Base-by-base conservation (phyloP, 345 rosid species). In the Eucalyptus cloeziana region DNA sequence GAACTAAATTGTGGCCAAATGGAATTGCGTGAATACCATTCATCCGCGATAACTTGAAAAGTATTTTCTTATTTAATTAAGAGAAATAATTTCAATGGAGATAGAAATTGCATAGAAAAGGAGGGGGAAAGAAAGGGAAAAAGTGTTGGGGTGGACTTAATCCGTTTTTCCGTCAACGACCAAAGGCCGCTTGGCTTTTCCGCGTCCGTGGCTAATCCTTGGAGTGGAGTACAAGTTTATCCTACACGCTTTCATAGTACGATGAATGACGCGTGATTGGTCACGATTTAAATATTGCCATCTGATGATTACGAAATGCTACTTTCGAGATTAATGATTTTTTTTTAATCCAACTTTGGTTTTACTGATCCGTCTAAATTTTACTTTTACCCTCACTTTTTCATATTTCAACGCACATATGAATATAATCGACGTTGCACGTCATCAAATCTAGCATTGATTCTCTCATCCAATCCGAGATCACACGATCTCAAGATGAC, bases 401-500 rank as follows among this genome's bases (percentile, higher is more conserved):
- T 56, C 62, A 56, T 1, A 0, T 56, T 56, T 24, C 12, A 56
- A 21, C 9, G 60, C 30, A 56, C 5, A 21, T 22, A 9, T 56
- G 0, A 22, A 4, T 5, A 4, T 4, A 5, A 56, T 4, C 0
- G 62, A n/a, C 30, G 9, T 4, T 0, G 12, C 1, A 4, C 60
- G 0, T 2, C 1, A 22, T 54, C 60, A 56, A 56, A 22, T 56
- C 62, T 56, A 56, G 1, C 27, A 21, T 24, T 1, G 5, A 56
- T 2, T 1, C 13, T 1, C 13, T 56, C 30, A 22, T 9, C 3
- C 4, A 21, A 21, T 9, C 27, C 27, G 1, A 21, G 3, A 24
- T 56, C 11, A 24, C 62, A 0, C 0, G 0, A 56, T 24, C 1
- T 56, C 12, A 24, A 21, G 12, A 24, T 2, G 1, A 1, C 0